Evolutionary conservation across 306 rosid genomes (phyloP), one percentile per base, ranked within the genome.

Genomic region (Glycine soja): DNA sequence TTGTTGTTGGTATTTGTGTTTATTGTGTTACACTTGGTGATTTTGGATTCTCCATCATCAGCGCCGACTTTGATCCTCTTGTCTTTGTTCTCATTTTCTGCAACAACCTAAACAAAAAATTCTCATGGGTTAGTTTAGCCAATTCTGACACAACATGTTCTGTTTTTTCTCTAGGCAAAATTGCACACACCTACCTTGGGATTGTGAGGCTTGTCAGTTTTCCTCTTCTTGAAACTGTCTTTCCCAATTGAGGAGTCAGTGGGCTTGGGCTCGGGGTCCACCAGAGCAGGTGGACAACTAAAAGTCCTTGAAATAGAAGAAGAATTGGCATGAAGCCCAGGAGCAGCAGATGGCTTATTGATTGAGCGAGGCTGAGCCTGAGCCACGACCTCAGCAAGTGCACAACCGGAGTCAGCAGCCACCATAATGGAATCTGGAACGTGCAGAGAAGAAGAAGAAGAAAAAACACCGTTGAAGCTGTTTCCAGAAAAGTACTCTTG

Each of bases 41-140:
- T 80, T 80, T 91, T 94, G 38, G 97, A 92, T 73, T 92, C 95
- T n/a, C 89, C 93, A 45, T 90, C 95, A 1, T 92, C 95, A 14
- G 83, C 79, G 51, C 81, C 80, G 52, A 84, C 74, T 82, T 92
- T 92, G 62, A 81, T 86, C 80, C 85, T 88, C 84, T 95, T 95
- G 63, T 89, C 92, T 19, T 82, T 88, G 64, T 53, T 58, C 10
- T 84, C 88, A 40, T 87, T 91, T 65, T 88, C 97, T 34, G 34
- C 72, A 40, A 69, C 90, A 77, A 57, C 78, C 98, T 95, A 65
- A 32, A 76, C 74, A 79, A 11, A n/a, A 40, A 79, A 30, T 4
- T 36, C 12, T 3, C 18, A 7, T 18, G 10, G 40, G 24, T 64
- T 40, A 64, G 70, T 13, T 64, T 34, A 11, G 43, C 16, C 68